Percentiles rank a stretch among this genome's conserved stretches.
Evolutionary conservation across 495 filamentous ascomycete genomes (phyloP).

Genomic region (Tuber indicum): DNA sequence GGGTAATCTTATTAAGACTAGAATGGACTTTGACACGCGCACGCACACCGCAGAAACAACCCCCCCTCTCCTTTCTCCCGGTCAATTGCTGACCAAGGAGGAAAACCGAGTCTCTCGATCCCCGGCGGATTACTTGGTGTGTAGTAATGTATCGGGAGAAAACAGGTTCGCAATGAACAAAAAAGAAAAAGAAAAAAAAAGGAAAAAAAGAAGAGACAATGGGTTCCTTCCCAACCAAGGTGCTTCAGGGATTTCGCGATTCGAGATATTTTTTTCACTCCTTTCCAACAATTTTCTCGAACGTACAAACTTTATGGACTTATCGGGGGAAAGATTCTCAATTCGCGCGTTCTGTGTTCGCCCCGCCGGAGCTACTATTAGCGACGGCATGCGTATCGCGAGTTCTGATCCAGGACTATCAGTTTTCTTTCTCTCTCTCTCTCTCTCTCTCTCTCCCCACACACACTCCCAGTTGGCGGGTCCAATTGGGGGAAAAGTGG

Average conservation of each 20-base stretch:
- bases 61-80: not conserved
- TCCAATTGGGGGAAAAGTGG: not conserved
- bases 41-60: not conserved
- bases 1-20: slow-evolving; percentile 4
- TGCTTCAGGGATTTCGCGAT: not conserved
- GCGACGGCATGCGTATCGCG: not conserved
- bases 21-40: slow-evolving; percentile 2
- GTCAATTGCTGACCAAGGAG: not conserved
- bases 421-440: not conserved
- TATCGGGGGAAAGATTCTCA: not conserved
- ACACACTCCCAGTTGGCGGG: not conserved
- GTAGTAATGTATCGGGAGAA: not conserved
- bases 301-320: not conserved
- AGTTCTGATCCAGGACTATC: not conserved
- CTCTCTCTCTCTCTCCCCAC: not conserved
- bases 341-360: not conserved
- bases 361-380: not conserved
- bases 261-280: not conserved
- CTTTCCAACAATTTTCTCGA: slow-evolving; percentile 5
- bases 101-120: not conserved
- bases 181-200: not conserved
- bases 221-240: not conserved
- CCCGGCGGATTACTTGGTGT: not conserved
- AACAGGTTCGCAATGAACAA: not conserved
- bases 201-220: not conserved